Conservation (phyloP, 78 protist species). For the Trichosphaerium sp. region DNA sequence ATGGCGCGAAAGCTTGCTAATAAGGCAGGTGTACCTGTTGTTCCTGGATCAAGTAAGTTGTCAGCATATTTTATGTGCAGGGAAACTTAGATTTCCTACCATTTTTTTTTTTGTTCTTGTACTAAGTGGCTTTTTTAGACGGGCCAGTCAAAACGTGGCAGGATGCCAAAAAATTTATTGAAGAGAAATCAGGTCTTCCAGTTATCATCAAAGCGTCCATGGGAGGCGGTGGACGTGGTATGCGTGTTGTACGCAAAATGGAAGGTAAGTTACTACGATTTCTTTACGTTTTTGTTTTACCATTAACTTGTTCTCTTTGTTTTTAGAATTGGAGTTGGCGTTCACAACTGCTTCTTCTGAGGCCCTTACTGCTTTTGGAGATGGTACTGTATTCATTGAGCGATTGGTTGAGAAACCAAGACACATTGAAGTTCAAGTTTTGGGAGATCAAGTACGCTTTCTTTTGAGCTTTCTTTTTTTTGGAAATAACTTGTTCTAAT, state of each 20-base stretch:
- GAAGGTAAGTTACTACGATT: conserved; percentile 7
- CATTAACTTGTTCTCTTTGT: conserved; percentile 8
- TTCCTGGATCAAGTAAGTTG: conserved; percentile 40
- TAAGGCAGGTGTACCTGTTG: conserved; percentile 27
- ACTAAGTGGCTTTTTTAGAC: conserved; percentile 53
- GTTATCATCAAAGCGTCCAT: conserved; percentile 80
- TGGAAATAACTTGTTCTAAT: conserved; percentile 22
- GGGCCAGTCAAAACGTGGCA: conserved; percentile 44
- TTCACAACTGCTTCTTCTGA: conserved; percentile 51
- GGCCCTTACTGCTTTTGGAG: conserved; percentile 63
- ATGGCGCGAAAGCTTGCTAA: conserved; percentile 20
- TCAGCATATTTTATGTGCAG: conserved; percentile 39
- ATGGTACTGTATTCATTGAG: conserved; percentile 62
- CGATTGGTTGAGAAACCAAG: conserved; percentile 43
- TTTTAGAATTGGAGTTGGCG: conserved; percentile 39
- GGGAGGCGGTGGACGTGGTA: conserved; percentile 92
- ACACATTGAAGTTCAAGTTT: conserved; percentile 63
- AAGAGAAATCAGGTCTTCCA: conserved; percentile 77
- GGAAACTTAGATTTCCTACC: conserved; percentile 2
- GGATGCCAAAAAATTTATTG: conserved; percentile 36
- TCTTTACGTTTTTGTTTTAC: too few species aligned
- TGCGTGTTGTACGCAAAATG: conserved; percentile 30
- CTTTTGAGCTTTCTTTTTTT: neutral
- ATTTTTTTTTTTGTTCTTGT: neutral
- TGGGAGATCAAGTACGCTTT: conserved; percentile 5